phyloP scores from a whole-genome alignment of 176 grass and related monocot species.

The Panicum miliaceum region DNA sequence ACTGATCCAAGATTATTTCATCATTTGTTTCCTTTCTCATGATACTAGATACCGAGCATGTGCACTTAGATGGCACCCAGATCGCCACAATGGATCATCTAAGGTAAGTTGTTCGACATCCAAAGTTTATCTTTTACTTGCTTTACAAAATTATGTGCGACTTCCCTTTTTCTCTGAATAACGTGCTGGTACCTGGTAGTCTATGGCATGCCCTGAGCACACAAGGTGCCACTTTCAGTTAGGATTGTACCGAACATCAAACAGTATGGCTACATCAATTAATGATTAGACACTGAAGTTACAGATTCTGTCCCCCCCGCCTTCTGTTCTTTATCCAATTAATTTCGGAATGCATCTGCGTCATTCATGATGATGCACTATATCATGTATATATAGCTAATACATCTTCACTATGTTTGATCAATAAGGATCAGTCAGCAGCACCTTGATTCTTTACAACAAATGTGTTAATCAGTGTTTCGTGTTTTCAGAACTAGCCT shows the following conservation, averaged over 20 bases:
- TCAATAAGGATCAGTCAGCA: slow-evolving; percentile 9
- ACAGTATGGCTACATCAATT: slow-evolving; percentile 19
- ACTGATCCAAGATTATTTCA: slow-evolving; percentile 25
- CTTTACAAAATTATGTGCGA: background rate
- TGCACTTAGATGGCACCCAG: slow-evolving; percentile 96
- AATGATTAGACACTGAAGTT: slow-evolving; percentile 10
- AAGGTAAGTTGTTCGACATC: background rate
- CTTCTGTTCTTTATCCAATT: slow-evolving; percentile 14
- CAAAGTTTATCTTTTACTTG: slow-evolving; percentile 11
- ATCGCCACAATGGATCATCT: slow-evolving; percentile 80
- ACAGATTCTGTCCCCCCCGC: background rate
- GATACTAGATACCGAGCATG: slow-evolving; percentile 76
- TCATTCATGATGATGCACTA: slow-evolving; percentile 13
- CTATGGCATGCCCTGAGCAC: slow-evolving; percentile 13
- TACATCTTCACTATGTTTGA: slow-evolving; percentile 19
- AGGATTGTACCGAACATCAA: background rate
- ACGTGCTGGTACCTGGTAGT: slow-evolving; percentile 34
- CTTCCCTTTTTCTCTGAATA: slow-evolving; percentile 15
- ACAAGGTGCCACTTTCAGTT: background rate
- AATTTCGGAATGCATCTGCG: background rate
- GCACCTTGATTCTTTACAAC: slow-evolving; percentile 10
- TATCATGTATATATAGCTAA: slow-evolving; percentile 23
- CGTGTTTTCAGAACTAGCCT: background rate
- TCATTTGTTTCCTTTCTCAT: slow-evolving; percentile 36
- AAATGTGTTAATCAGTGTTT: background rate